These are phyloP conservation scores for Sarocladium brachiariae DNA, from an alignment of 2,329 filamentous ascomycete species.

Conservation along the genomic window DNA sequence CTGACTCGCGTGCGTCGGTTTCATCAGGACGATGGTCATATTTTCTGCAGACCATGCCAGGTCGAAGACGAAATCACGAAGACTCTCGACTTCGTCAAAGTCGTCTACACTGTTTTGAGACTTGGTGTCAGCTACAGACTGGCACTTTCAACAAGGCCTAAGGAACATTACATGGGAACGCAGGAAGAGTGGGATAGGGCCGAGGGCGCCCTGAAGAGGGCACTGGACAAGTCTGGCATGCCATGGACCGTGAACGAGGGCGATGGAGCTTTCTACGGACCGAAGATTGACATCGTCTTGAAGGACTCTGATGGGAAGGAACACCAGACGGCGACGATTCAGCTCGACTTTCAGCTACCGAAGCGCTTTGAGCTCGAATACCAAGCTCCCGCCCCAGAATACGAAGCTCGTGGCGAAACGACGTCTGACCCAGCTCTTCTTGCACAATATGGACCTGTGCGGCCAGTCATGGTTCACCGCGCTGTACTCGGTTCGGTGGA, in stretches of 20 bases:
- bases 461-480: constrained; percentile 75
- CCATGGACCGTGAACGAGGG: constrained; percentile 71
- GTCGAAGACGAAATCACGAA: constrained; percentile 67
- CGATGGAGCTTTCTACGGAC: constrained; percentile 85
- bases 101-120: constrained; percentile 62
- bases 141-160: constrained; percentile 70
- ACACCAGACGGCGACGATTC: constrained; percentile 82
- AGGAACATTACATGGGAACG: constrained; percentile 70
- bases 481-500: constrained; percentile 81
- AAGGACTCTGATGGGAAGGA: constrained; percentile 76
- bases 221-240: constrained; percentile 59
- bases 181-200: constrained; percentile 53
- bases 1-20: constrained; percentile 80
- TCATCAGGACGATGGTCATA: constrained; percentile 87
- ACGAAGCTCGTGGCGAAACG: constrained; percentile 46
- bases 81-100: constrained; percentile 67
- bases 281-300: constrained; percentile 84
- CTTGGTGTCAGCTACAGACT: constrained; percentile 65
- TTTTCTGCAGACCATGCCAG: constrained; percentile 76
- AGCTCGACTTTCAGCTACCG: constrained; percentile 84
- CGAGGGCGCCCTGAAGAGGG: constrained; percentile 31
- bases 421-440: constrained; percentile 42
- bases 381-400: constrained; percentile 57
- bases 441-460: constrained; percentile 49
- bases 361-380: constrained; percentile 76